Conservation (phyloP, 1,139 yeast genomes). For the Wickerhamiella pararugosa region DNA sequence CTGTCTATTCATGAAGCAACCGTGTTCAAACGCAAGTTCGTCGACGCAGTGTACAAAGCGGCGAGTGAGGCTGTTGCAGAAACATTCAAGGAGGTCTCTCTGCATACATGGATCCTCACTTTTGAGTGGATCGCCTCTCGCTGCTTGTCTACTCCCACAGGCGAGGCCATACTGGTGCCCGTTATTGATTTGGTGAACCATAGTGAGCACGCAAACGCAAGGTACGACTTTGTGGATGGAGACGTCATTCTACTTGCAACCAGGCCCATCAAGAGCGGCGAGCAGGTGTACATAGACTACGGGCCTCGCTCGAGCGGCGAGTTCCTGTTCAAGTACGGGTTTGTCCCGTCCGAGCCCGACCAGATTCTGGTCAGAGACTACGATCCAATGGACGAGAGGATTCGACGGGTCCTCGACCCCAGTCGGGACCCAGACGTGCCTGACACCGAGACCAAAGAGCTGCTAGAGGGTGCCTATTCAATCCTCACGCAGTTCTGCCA, state of each 20-base stretch:
- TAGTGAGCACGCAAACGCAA: constrained; percentile 19
- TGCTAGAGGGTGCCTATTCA: constrained; percentile 10
- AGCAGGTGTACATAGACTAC: constrained; percentile 25
- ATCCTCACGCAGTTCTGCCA: constrained; percentile 12
- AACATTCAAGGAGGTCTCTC: neutral
- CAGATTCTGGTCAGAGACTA: constrained; percentile 9
- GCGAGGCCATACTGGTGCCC: constrained; percentile 22
- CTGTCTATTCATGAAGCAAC: constrained; percentile 22
- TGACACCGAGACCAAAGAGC: constrained; percentile 10
- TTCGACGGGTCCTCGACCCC: constrained; percentile 15
- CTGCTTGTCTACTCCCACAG: constrained; percentile 17
- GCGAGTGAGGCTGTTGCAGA: neutral
- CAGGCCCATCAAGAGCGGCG: constrained; percentile 8
- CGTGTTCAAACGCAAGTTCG: constrained; percentile 17
- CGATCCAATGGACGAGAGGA: constrained; percentile 16
- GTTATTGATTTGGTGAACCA: constrained; percentile 27
- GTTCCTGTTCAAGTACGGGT: constrained; percentile 29
- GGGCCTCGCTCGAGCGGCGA: constrained; percentile 23
- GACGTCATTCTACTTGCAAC: constrained; percentile 16
- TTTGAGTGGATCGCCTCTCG: constrained; percentile 26
- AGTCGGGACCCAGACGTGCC: constrained; percentile 11
- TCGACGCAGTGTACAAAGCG: constrained; percentile 16
- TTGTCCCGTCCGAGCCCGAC: constrained; percentile 20
- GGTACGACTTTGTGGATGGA: constrained; percentile 22
- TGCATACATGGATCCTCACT: constrained; percentile 20